phyloP scores from a whole-genome alignment of 345 rosid species.

The Acer campestre region DNA sequence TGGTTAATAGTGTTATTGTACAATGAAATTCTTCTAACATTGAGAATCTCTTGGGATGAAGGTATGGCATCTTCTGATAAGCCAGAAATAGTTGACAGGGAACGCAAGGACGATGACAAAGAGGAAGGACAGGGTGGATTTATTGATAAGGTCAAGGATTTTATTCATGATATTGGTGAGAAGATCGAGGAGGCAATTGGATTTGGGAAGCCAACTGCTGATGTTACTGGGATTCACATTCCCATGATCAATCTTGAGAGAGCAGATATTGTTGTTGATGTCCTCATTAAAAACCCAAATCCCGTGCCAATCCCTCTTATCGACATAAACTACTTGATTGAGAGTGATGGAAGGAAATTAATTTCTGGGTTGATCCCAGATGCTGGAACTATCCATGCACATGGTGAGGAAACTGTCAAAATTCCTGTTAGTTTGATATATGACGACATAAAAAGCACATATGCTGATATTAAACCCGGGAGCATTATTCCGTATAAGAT shows the following conservation, averaged over 20 bases:
- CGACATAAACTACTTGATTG: slow-evolving; percentile 80
- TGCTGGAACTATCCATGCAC: slow-evolving; percentile 87
- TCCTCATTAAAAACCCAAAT: slow-evolving; percentile 91
- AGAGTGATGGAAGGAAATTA: slow-evolving; percentile 90
- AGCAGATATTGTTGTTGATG: slow-evolving; percentile 81
- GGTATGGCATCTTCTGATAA: slow-evolving; percentile 80
- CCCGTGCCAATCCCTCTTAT: slow-evolving; percentile 89
- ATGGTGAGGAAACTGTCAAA: slow-evolving; percentile 93
- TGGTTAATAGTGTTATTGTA: neutral
- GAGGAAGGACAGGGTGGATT: slow-evolving; percentile 80
- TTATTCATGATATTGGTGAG: slow-evolving; percentile 89
- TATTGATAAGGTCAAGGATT: slow-evolving; percentile 87
- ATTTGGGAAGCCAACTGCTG: slow-evolving; percentile 97
- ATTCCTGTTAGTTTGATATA: slow-evolving; percentile 81
- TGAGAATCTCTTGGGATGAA: slow-evolving; percentile 9
- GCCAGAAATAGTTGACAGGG: slow-evolving; percentile 60
- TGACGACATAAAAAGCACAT: slow-evolving; percentile 81
- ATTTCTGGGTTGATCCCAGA: slow-evolving; percentile 92
- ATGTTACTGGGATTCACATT: slow-evolving; percentile 74
- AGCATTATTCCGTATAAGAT: slow-evolving; percentile 83
- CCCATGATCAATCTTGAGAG: slow-evolving; percentile 80
- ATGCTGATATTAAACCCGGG: slow-evolving; percentile 81
- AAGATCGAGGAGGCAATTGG: slow-evolving; percentile 90
- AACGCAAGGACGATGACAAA: slow-evolving; percentile 49
- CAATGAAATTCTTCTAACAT: neutral